Evolutionary conservation across 2,329 filamentous ascomycete genomes (phyloP).

Genomic region (Ceratocystis variospora): DNA sequence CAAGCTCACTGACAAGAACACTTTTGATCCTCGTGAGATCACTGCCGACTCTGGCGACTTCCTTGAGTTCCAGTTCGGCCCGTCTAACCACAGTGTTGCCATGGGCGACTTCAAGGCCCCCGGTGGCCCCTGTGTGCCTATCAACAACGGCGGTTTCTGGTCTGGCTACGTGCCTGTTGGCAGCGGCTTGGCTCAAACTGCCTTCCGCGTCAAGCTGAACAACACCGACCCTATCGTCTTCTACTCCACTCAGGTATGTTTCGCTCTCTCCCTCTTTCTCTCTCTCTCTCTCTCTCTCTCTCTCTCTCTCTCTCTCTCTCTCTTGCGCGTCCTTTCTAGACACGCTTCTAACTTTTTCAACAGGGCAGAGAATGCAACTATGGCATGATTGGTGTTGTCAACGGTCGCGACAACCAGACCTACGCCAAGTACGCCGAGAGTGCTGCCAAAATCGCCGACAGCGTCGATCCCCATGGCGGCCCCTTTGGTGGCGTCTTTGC

Average conservation of each 20-base stretch:
- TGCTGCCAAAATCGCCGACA: slow-evolving; percentile 2
- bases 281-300: too few species aligned
- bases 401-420: slow-evolving; percentile 21
- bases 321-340: background rate
- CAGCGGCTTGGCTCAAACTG: slow-evolving; percentile 19
- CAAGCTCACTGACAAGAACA: slow-evolving; percentile 30
- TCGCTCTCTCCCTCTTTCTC: too few species aligned
- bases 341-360: background rate
- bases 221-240: slow-evolving; percentile 25
- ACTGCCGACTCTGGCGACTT: slow-evolving; percentile 34
- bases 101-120: slow-evolving; percentile 28
- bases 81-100: slow-evolving; percentile 37
- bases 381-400: slow-evolving; percentile 26
- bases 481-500: slow-evolving; percentile 15
- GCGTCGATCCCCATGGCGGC: background rate
- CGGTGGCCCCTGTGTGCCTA: slow-evolving; percentile 31
- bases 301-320: too few species aligned
- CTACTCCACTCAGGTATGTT: slow-evolving; percentile 23
- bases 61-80: slow-evolving; percentile 42
- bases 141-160: slow-evolving; percentile 31
- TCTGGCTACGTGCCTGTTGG: slow-evolving; percentile 29
- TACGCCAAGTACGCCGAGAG: slow-evolving; percentile 19
- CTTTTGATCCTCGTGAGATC: slow-evolving; percentile 33
- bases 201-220: slow-evolving; percentile 24
- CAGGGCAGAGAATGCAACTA: slow-evolving; percentile 24